Percentiles rank a stretch among this genome's conserved stretches.
phyloP scores from a whole-genome alignment of 371 early-diverging fungal species.

The Apophysomyces trapeziformis region DNA sequence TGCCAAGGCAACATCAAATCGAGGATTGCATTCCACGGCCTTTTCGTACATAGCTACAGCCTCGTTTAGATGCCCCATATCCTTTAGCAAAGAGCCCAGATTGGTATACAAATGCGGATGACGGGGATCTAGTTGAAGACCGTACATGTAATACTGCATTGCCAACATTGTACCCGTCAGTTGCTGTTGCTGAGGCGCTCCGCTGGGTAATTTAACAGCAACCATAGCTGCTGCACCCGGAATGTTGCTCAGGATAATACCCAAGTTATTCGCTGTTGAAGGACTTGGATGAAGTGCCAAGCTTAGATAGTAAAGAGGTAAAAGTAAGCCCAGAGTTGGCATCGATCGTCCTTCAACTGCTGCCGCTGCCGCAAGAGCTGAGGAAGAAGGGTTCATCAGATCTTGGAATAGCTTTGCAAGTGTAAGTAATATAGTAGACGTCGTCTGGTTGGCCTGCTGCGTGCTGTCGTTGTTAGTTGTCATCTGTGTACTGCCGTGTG shows the following conservation, averaged over 20 bases:
- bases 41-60: slow-evolving; percentile 89
- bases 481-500: slow-evolving; percentile 13
- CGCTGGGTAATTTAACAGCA: slow-evolving; percentile 47
- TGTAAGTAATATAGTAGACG: slow-evolving; percentile 79
- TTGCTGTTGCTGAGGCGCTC: slow-evolving; percentile 23
- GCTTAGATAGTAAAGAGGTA: slow-evolving; percentile 86
- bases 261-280: slow-evolving; percentile 89
- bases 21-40: slow-evolving; percentile 85
- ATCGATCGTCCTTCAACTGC: slow-evolving; percentile 41
- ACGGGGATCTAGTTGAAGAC: slow-evolving; percentile 78
- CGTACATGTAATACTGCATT: slow-evolving; percentile 86
- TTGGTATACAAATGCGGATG: slow-evolving; percentile 93
- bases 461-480: slow-evolving; percentile 19
- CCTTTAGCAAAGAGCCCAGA: slow-evolving; percentile 86
- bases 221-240: slow-evolving; percentile 61
- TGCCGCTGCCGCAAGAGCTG: slow-evolving; percentile 49
- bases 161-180: slow-evolving; percentile 76
- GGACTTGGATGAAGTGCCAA: slow-evolving; percentile 83
- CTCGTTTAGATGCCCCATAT: slow-evolving; percentile 82
- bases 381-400: slow-evolving; percentile 53
- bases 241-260: slow-evolving; percentile 79
- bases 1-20: slow-evolving; percentile 90
- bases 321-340: slow-evolving; percentile 66
- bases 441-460: slow-evolving; percentile 75
- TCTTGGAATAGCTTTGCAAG: slow-evolving; percentile 90